Conservation (phyloP, 208 protist genomes). For the Histomonas meleagridis region DNA sequence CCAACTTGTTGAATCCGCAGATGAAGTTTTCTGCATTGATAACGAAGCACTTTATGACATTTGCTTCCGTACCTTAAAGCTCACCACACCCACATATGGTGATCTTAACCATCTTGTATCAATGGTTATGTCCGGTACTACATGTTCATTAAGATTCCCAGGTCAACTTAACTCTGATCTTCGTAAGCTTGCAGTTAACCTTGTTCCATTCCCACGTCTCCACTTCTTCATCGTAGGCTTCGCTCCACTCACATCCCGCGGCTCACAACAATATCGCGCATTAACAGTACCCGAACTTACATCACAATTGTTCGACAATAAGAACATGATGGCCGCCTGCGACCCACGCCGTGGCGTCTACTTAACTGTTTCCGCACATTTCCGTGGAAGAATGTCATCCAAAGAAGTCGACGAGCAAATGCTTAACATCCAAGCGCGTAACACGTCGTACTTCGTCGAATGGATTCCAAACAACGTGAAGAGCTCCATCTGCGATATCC, state of each 20-base stretch:
- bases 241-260: slow-evolving; percentile 71
- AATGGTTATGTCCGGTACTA: slow-evolving; percentile 62
- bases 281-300: slow-evolving; percentile 79
- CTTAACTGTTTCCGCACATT: slow-evolving; percentile 61
- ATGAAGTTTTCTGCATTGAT: slow-evolving; percentile 56
- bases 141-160: slow-evolving; percentile 62
- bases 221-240: slow-evolving; percentile 76
- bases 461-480: slow-evolving; percentile 90
- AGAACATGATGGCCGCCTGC: slow-evolving; percentile 90
- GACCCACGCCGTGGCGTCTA: slow-evolving; percentile 71
- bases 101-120: slow-evolving; percentile 64
- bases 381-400: slow-evolving; percentile 71
- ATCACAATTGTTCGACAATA: slow-evolving; percentile 87
- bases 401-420: slow-evolving; percentile 90
- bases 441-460: slow-evolving; percentile 82
- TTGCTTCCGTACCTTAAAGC: slow-evolving; percentile 59
- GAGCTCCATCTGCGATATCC: slow-evolving; percentile 70
- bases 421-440: slow-evolving; percentile 77
- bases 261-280: slow-evolving; percentile 63
- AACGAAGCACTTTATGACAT: slow-evolving; percentile 68
- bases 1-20: slow-evolving; percentile 60
- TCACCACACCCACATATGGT: slow-evolving; percentile 58
- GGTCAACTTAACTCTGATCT: slow-evolving; percentile 66
- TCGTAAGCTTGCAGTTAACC: slow-evolving; percentile 56
- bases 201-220: slow-evolving; percentile 64